phyloP scores from a whole-genome alignment of 2,329 filamentous ascomycete genomes.

The Cercospora canescens region DNA sequence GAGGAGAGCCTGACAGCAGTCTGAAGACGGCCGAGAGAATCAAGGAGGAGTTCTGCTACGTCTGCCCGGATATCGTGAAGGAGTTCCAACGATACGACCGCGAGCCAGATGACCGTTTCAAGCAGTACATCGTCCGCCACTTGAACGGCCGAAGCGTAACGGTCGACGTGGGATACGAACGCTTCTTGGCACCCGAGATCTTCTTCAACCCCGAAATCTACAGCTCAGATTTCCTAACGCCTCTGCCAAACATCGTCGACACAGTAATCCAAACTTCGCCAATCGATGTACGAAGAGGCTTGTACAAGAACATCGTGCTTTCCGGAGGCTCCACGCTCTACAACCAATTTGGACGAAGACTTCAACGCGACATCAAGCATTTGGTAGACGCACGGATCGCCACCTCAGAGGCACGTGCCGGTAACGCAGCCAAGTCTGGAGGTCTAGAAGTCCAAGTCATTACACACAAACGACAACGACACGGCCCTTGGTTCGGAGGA shows the following conservation, averaged over 20 bases:
- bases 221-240: constrained; percentile 96
- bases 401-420: constrained; percentile 87
- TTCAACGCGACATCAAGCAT: constrained; percentile 97
- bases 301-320: constrained; percentile 99
- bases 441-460: constrained; percentile 97
- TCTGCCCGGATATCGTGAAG: constrained; percentile 98
- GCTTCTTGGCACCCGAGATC: constrained; percentile 96
- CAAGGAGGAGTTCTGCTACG: constrained; percentile 98
- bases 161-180: constrained; percentile 95
- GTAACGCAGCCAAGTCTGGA: constrained; percentile 81
- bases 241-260: constrained; percentile 90
- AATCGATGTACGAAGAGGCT: constrained; percentile 91
- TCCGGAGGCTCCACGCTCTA: constrained; percentile 96
- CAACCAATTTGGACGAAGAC: constrained; percentile 93
- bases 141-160: constrained; percentile 80
- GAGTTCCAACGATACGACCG: constrained; percentile 94
- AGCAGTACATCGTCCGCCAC: constrained; percentile 83
- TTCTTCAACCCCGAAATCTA: constrained; percentile 99
- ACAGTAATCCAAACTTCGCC: constrained; percentile 96
- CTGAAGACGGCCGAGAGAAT: constrained; percentile 97
- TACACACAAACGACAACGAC: constrained; percentile 93
- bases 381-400: constrained; percentile 90
- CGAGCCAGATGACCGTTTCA: constrained; percentile 80
- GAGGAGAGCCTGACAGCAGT: constrained; percentile 93
- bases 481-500: constrained; percentile 98